Conservation (phyloP, 1,284 basidiomycete genomes). For the Rhodotorula sp. region DNA sequence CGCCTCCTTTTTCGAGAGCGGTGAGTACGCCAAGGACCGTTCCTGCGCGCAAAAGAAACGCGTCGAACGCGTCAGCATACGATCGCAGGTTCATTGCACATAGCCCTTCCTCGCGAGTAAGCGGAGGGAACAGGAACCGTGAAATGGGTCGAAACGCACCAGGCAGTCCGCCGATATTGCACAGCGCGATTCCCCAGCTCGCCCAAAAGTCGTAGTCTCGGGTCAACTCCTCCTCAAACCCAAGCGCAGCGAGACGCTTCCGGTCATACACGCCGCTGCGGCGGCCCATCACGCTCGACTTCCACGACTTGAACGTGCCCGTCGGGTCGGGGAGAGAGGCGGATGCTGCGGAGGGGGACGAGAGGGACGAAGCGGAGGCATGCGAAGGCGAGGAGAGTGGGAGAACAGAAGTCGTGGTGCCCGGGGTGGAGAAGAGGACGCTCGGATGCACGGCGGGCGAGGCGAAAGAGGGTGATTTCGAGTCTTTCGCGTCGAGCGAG, state of each 20-base stretch:
- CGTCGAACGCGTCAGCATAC: too few species aligned
- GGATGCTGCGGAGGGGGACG: neutral
- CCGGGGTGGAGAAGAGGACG: slow-evolving; percentile 18
- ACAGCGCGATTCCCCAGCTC: slow-evolving; percentile 30
- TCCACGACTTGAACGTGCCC: slow-evolving; percentile 30
- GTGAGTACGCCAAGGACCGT: slow-evolving; percentile 44
- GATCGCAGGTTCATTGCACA: neutral
- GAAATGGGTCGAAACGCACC: slow-evolving; percentile 12
- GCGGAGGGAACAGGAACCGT: neutral
- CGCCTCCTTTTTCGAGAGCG: slow-evolving; percentile 43
- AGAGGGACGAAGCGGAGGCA: neutral
- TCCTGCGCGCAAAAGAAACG: slow-evolving; percentile 14
- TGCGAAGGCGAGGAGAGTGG: slow-evolving; percentile 8
- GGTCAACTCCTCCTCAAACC: slow-evolving; percentile 37
- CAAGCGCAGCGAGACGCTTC: slow-evolving; percentile 32
- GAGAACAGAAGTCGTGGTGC: slow-evolving; percentile 17
- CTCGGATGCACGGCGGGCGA: neutral
- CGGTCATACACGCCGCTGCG: slow-evolving; percentile 21
- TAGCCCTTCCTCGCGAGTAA: too few species aligned
- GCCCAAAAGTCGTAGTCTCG: slow-evolving; percentile 41
- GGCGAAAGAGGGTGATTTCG: neutral
- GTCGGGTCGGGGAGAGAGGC: neutral
- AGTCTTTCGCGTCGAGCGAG: neutral
- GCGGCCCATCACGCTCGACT: slow-evolving; percentile 21
- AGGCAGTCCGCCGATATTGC: slow-evolving; percentile 41